Percentiles rank a stretch among this genome's conserved stretches.
Conservation (phyloP, 305 asterid genomes). For the Fraxinus baroniana region DNA sequence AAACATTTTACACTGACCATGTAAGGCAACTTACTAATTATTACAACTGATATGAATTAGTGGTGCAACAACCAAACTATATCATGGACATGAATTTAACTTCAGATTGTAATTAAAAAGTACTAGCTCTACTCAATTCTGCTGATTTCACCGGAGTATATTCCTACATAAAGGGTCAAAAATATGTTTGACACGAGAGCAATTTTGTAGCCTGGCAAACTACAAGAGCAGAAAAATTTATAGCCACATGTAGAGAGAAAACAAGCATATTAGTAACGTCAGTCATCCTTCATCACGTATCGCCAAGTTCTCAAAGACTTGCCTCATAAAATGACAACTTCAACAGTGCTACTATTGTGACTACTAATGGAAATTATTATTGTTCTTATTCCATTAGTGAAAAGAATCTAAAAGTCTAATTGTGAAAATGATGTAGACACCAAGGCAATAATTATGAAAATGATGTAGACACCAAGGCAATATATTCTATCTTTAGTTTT, state of each 20-base stretch:
- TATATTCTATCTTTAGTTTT: neutral
- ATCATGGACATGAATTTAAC: neutral
- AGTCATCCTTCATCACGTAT: neutral
- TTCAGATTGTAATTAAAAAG: neutral
- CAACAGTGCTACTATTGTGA: neutral
- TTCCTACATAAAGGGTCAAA: neutral
- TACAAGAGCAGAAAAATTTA: neutral
- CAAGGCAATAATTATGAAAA: neutral
- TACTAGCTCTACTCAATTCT: neutral
- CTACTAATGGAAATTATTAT: neutral
- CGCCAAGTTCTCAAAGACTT: neutral
- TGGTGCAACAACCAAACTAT: neutral
- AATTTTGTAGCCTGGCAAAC: neutral
- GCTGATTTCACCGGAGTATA: neutral
- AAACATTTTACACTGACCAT: neutral
- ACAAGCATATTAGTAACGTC: neutral
- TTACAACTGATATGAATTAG: neutral
- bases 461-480: no score
- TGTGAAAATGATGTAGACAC: neutral
- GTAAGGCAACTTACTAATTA: neutral
- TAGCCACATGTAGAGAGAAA: neutral
- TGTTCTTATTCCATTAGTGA: neutral
- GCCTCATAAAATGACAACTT: neutral
- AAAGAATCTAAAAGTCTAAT: neutral
- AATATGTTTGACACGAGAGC: neutral